Conservation (phyloP, 495 filamentous ascomycete species). For the Tricharina praecox region DNA sequence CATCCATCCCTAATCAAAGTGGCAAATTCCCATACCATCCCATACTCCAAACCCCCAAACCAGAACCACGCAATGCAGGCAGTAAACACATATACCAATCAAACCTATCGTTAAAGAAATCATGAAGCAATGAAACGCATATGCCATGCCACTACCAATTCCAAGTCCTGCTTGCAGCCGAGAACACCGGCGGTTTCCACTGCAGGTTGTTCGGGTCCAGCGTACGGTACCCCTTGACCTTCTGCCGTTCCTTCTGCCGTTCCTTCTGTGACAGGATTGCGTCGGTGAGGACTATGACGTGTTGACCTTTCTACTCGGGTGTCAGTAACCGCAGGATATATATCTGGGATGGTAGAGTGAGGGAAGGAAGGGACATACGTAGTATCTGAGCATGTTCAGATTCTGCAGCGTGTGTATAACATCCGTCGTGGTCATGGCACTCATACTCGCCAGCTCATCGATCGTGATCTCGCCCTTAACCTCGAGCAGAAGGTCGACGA, state of each 20-base stretch:
- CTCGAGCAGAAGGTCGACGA: slow-evolving; percentile 62
- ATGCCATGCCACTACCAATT: too few species aligned
- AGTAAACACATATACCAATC: too few species aligned
- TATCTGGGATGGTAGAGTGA: not conserved
- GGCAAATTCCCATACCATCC: too few species aligned
- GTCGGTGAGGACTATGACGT: slow-evolving; percentile 73
- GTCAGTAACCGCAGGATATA: slow-evolving; percentile 25
- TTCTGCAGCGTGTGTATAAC: slow-evolving; percentile 85
- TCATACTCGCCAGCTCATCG: slow-evolving; percentile 47
- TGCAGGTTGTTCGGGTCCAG: slow-evolving; percentile 64
- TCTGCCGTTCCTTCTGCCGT: slow-evolving; percentile 57
- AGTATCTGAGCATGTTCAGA: slow-evolving; percentile 84
- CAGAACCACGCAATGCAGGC: too few species aligned
- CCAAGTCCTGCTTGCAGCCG: slow-evolving; percentile 77
- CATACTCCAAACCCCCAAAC: too few species aligned
- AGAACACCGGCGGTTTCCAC: slow-evolving; percentile 95
- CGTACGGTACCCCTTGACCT: slow-evolving; percentile 48
- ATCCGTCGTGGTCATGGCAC: slow-evolving; percentile 89
- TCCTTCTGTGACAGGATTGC: slow-evolving; percentile 63
- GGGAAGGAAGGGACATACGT: slow-evolving; percentile 33
- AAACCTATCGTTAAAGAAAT: too few species aligned
- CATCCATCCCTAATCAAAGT: too few species aligned
- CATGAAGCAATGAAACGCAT: too few species aligned
- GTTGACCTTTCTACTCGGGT: slow-evolving; percentile 56
- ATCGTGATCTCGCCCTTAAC: slow-evolving; percentile 46